Percentiles rank a stretch among this genome's conserved stretches.
phyloP scores from a whole-genome alignment of 768 basidiomycete genomes.

The Tricholoma flavovirens region DNA sequence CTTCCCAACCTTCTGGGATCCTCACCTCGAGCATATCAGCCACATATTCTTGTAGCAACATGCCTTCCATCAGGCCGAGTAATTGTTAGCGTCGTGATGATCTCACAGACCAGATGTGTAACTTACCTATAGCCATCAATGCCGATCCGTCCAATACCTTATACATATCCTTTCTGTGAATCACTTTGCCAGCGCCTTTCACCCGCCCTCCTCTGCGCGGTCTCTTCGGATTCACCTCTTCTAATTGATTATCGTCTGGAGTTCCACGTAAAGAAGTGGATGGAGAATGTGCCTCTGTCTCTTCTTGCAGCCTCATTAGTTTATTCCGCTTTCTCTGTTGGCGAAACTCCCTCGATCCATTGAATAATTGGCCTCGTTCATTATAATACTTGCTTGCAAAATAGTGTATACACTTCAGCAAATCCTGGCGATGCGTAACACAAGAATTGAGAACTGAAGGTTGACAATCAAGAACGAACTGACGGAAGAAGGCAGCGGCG shows the following conservation, averaged over 20 bases:
- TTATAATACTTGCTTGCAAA: constrained; percentile 50
- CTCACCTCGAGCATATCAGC: constrained; percentile 33
- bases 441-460: constrained; percentile 8
- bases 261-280: not conserved
- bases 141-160: constrained; percentile 69
- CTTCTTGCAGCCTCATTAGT: constrained; percentile 13
- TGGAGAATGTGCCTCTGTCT: constrained; percentile 9
- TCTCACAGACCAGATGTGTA: not conserved
- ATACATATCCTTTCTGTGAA: constrained; percentile 59
- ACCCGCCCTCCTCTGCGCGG: constrained; percentile 12
- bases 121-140: constrained; percentile 63
- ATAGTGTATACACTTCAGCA: constrained; percentile 45
- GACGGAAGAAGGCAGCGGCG: constrained; percentile 48
- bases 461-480: constrained; percentile 14
- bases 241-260: constrained; percentile 10
- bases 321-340: constrained; percentile 32
- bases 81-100: not conserved
- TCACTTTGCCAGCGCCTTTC: constrained; percentile 16
- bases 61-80: constrained; percentile 29
- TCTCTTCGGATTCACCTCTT: constrained; percentile 6
- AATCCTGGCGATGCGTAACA: constrained; percentile 29
- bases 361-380: constrained; percentile 52
- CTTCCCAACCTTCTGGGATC: constrained; percentile 44
- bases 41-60: constrained; percentile 65
- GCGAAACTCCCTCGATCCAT: constrained; percentile 44